Percentiles rank a stretch among this genome's conserved stretches.
Conservation (phyloP, 805 yeast genomes). For the Dipodascopsis uninucleata region DNA sequence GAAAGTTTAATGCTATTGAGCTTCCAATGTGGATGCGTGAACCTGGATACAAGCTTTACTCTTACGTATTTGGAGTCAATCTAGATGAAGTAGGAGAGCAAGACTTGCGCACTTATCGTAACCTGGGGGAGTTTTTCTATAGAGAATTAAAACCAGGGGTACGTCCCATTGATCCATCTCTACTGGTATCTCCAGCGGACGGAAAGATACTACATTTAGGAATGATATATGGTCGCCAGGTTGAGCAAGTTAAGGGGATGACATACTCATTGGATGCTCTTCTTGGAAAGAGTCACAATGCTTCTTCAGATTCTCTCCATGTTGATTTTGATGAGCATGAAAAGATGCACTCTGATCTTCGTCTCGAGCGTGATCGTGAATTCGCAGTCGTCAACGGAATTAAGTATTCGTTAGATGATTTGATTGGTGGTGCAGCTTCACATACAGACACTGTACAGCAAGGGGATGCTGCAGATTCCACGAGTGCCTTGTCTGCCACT, state of each 20-base stretch:
- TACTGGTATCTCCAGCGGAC: conserved; percentile 86
- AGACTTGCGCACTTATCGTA: conserved; percentile 67
- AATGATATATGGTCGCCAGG: conserved; percentile 60
- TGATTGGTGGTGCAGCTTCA: conserved; percentile 64
- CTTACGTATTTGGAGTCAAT: conserved; percentile 80
- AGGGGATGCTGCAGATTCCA: conserved; percentile 58
- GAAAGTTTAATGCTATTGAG: conserved; percentile 74
- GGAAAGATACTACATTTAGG: conserved; percentile 89
- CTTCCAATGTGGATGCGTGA: conserved; percentile 85
- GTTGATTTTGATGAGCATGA: conserved; percentile 45
- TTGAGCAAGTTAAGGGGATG: conserved; percentile 96
- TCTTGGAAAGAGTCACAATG: conserved; percentile 50
- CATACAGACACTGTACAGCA: conserved; percentile 42
- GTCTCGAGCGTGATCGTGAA: conserved; percentile 56
- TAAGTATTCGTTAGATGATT: conserved; percentile 62
- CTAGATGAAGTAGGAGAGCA: conserved; percentile 84
- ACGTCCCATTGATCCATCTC: conserved; percentile 67
- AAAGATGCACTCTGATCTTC: conserved; percentile 30
- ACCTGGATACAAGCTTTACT: conserved; percentile 75
- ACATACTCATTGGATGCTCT: conserved; percentile 86
- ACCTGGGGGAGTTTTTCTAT: conserved; percentile 88
- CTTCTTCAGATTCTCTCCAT: conserved; percentile 25
- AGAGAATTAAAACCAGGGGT: conserved; percentile 72
- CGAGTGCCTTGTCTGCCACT: conserved; percentile 10
- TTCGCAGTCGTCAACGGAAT: conserved; percentile 79